Evolutionary conservation across 2,329 filamentous ascomycete species (phyloP).

Genomic region (Fusarium sambucinum): DNA sequence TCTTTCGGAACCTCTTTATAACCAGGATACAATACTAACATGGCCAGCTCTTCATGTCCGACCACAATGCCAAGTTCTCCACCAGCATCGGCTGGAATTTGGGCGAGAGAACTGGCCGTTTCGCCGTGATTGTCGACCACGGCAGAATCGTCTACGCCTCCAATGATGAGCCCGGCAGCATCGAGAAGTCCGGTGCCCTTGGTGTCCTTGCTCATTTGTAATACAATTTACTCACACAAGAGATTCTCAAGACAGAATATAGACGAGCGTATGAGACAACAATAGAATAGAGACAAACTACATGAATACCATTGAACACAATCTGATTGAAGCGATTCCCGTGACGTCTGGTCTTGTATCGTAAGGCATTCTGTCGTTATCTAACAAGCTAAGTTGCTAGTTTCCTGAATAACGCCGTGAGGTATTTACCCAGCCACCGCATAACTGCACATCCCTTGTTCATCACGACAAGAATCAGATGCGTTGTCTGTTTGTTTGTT

Average conservation of each 20-base stretch:
- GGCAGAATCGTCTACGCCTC: constrained; percentile 86
- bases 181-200: constrained; percentile 65
- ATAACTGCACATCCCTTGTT: constrained; percentile 17
- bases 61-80: constrained; percentile 77
- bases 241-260: constrained; percentile 9
- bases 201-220: constrained; percentile 67
- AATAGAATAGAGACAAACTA: constrained; percentile 34
- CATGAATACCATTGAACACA: constrained; percentile 19
- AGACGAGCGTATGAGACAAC: constrained; percentile 36
- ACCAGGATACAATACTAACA: constrained; percentile 14
- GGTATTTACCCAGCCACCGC: constrained; percentile 29
- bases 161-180: constrained; percentile 65
- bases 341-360: constrained; percentile 22
- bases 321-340: background rate
- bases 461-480: constrained; percentile 38
- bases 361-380: constrained; percentile 18
- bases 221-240: constrained; percentile 29
- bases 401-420: constrained; percentile 25
- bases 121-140: constrained; percentile 84
- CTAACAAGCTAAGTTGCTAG: constrained; percentile 21
- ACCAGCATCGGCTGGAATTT: constrained; percentile 82
- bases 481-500: constrained; percentile 32
- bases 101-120: constrained; percentile 80
- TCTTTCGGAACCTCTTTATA: constrained; percentile 13
- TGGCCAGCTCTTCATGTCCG: constrained; percentile 79